These are phyloP conservation scores for Crithidia sp. DNA, from an alignment of 208 protist genomes.

Conservation along the genomic window DNA sequence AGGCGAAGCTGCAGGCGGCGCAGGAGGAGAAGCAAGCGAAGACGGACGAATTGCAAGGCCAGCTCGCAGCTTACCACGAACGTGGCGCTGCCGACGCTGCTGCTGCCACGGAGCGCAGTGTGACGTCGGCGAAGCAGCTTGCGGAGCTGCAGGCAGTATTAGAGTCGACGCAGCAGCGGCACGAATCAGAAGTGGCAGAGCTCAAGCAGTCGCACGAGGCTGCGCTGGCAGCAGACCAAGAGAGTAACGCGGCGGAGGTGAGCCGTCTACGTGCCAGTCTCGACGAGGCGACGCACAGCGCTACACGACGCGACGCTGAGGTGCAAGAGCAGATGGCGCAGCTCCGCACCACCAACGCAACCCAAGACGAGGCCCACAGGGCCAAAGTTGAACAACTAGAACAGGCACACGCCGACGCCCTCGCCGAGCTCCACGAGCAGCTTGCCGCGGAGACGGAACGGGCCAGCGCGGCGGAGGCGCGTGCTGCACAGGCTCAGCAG, in stretches of 20 bases:
- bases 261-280: not conserved
- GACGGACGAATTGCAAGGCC: constrained; percentile 1
- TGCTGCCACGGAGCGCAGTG: constrained; percentile 9
- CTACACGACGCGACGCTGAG: not conserved
- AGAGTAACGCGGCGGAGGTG: not conserved
- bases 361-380: constrained; percentile 2
- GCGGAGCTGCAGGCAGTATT: constrained; percentile 5
- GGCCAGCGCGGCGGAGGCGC: not conserved
- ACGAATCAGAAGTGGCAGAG: constrained; percentile 15
- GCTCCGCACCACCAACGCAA: not conserved
- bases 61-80: not conserved
- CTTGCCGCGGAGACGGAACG: not conserved
- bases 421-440: not conserved
- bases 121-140: constrained; percentile 13
- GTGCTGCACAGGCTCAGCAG: not conserved
- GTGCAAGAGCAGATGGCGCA: not conserved
- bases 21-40: not conserved
- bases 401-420: not conserved
- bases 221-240: not conserved
- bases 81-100: not conserved
- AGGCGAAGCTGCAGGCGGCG: not conserved
- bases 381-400: not conserved
- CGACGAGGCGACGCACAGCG: not conserved
- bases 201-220: not conserved
- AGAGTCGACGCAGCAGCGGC: not conserved